Conservation (phyloP, 805 yeast genomes). For the Ogataea dorogensis region DNA sequence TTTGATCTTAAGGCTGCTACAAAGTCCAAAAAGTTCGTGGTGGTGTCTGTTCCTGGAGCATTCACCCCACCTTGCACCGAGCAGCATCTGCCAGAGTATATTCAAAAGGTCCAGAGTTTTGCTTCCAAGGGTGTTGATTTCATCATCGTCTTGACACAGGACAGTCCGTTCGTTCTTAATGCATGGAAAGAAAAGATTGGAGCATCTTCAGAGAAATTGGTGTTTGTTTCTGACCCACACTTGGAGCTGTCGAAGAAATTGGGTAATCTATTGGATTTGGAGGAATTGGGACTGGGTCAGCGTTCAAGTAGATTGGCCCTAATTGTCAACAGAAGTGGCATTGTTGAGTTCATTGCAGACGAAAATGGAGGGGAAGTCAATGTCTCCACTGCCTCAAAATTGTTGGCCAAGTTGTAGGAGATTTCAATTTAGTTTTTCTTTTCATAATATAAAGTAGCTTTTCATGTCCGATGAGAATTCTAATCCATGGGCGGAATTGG, state of each 20-base stretch:
- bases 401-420: constrained; percentile 26
- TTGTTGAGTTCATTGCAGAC: constrained; percentile 33
- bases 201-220: constrained; percentile 35
- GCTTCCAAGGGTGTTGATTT: constrained; percentile 60
- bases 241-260: constrained; percentile 54
- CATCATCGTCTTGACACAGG: constrained; percentile 61
- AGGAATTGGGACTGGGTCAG: constrained; percentile 51
- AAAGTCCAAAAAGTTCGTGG: constrained; percentile 52
- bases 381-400: constrained; percentile 26
- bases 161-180: constrained; percentile 67
- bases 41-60: constrained; percentile 83
- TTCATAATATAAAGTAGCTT: too few relatives aligned
- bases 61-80: constrained; percentile 81
- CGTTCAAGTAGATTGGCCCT: constrained; percentile 69
- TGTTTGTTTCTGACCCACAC: constrained; percentile 66
- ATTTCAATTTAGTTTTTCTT: too few relatives aligned
- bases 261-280: constrained; percentile 57
- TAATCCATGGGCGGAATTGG: constrained; percentile 6
- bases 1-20: constrained; percentile 35
- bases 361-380: constrained; percentile 31
- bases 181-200: constrained; percentile 63
- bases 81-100: constrained; percentile 68
- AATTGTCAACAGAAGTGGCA: constrained; percentile 50
- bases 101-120: constrained; percentile 49
- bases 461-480: constrained; percentile 3